These are phyloP conservation scores for Anisodus tanguticus DNA, from an alignment of 257 asterid species.

Conservation along the genomic window DNA sequence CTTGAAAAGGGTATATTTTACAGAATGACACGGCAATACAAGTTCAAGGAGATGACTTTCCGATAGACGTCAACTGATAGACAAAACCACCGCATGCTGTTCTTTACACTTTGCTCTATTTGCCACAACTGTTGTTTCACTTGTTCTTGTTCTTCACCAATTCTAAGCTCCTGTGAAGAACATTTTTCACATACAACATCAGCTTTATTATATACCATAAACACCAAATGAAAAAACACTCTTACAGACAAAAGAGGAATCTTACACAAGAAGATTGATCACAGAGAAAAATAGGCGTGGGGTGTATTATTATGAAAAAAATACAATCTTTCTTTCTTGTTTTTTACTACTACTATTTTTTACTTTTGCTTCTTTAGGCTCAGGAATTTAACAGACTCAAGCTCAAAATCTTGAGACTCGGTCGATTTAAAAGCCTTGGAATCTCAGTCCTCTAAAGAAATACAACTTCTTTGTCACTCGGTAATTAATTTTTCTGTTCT, in stretches of 20 bases:
- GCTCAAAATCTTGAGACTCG: not conserved
- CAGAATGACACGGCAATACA: slow-evolving; percentile 94
- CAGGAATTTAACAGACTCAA: not conserved
- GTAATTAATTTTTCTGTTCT: too few relatives aligned
- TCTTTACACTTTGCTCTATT: slow-evolving; percentile 48
- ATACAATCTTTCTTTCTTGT: not conserved
- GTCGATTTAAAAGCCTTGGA: not conserved
- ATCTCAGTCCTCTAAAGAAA: not conserved
- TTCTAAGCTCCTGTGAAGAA: slow-evolving; percentile 43
- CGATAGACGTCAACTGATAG: slow-evolving; percentile 77
- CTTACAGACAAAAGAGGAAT: not conserved
- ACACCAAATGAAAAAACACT: not conserved
- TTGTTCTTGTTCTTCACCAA: slow-evolving; percentile 31
- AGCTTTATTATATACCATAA: not conserved
- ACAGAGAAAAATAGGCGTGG: slow-evolving; percentile 15
- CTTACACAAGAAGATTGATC: slow-evolving; percentile 20
- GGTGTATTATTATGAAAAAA: slow-evolving; percentile 1
- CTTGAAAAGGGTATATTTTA: slow-evolving; percentile 40
- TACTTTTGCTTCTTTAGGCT: not conserved
- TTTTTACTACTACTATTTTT: not conserved
- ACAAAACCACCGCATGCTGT: slow-evolving; percentile 87
- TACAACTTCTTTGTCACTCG: not conserved
- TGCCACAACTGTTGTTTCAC: slow-evolving; percentile 33
- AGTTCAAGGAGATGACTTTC: slow-evolving; percentile 80
- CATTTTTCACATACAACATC: slow-evolving; percentile 17